phyloP scores from a whole-genome alignment of 345 rosid genomes.

The Eucalyptus melliodora region DNA sequence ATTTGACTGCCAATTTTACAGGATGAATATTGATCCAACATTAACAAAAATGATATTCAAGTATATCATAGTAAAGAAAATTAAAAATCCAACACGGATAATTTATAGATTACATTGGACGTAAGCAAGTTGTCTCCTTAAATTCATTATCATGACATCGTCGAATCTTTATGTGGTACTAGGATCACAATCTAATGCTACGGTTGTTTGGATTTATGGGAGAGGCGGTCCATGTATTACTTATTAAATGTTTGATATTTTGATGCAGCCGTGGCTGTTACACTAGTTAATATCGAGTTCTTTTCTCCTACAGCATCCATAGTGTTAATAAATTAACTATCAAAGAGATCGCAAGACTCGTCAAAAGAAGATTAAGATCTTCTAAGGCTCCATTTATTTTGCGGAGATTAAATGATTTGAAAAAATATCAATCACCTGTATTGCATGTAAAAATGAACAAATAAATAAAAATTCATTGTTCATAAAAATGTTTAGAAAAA shows the following conservation, averaged over 20 bases:
- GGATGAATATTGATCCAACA: not conserved
- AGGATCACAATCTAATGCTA: not conserved
- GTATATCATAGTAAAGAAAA: not conserved
- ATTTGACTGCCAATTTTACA: not conserved
- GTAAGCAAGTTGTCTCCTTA: not conserved
- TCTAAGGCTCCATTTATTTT: not conserved
- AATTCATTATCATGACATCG: not conserved
- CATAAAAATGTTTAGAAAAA: no score
- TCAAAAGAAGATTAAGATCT: not conserved
- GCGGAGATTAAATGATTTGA: no score
- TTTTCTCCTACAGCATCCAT: not conserved
- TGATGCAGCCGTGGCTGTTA: not conserved
- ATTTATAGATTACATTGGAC: not conserved
- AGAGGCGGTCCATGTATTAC: not conserved
- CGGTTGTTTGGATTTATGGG: not conserved
- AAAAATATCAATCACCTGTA: rapidly evolving
- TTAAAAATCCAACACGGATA: not conserved
- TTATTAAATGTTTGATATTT: not conserved
- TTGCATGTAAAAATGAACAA: no score
- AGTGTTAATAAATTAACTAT: no score
- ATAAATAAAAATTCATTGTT: no score
- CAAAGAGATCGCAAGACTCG: not conserved
- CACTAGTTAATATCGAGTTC: not conserved
- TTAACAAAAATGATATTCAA: not conserved
- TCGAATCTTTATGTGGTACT: not conserved